These are phyloP conservation scores for Neonectria coccinea DNA, from an alignment of 2,329 filamentous ascomycete species.

Conservation along the genomic window DNA sequence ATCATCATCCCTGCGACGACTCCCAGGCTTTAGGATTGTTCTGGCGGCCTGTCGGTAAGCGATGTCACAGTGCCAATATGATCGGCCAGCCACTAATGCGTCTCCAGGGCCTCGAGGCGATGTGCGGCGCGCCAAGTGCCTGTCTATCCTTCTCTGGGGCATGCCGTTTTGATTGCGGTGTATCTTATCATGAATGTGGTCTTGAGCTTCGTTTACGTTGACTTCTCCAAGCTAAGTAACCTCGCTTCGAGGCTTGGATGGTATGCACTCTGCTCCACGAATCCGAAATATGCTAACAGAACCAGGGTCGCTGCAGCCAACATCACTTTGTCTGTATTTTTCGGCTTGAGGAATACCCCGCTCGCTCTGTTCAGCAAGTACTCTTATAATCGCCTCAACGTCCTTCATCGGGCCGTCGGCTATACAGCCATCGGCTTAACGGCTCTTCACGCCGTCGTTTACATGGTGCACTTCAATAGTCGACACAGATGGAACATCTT, in stretches of 20 bases:
- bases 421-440: slow-evolving; percentile 54
- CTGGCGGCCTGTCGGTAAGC: too few species aligned
- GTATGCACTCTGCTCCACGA: slow-evolving; percentile 12
- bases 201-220: slow-evolving; percentile 14
- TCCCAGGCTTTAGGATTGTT: not conserved
- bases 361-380: too few species aligned
- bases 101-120: too few species aligned
- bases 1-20: slow-evolving; percentile 1
- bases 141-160: too few species aligned
- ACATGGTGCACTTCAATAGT: slow-evolving; percentile 47
- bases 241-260: slow-evolving; percentile 38
- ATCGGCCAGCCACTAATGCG: too few species aligned
- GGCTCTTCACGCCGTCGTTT: slow-evolving; percentile 52
- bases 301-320: slow-evolving; percentile 60
- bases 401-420: slow-evolving; percentile 59
- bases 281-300: too few species aligned
- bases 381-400: slow-evolving; percentile 59
- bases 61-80: too few species aligned
- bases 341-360: slow-evolving; percentile 62
- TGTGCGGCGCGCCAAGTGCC: too few species aligned
- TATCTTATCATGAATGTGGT: slow-evolving; percentile 2
- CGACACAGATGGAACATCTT: slow-evolving; percentile 17
- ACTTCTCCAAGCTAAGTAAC: slow-evolving; percentile 1
- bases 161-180: too few species aligned
- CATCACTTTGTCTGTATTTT: slow-evolving; percentile 54